Evolutionary conservation across 2,329 filamentous ascomycete species (phyloP).

Genomic region (Mollisia scopiformis): DNA sequence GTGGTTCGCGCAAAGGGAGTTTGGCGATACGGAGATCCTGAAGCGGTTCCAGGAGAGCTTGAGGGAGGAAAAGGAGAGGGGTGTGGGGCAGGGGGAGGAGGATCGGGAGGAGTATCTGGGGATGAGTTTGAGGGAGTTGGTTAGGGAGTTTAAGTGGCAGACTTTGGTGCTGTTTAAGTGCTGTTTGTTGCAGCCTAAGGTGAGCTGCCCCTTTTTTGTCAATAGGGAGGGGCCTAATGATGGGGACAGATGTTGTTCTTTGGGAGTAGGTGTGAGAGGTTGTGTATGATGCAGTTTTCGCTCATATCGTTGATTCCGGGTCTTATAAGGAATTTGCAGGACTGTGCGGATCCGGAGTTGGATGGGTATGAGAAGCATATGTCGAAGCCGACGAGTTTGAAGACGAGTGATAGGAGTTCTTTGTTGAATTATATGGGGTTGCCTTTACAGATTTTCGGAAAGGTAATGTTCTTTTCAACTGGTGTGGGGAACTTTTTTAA

Average conservation of each 20-base stretch:
- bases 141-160: slow-evolving; percentile 94
- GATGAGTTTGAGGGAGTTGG: slow-evolving; percentile 84
- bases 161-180: slow-evolving; percentile 94
- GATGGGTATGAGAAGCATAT: slow-evolving; percentile 79
- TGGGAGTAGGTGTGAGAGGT: slow-evolving; percentile 88
- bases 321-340: slow-evolving; percentile 86
- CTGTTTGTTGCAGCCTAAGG: slow-evolving; percentile 91
- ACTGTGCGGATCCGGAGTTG: slow-evolving; percentile 92
- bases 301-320: slow-evolving; percentile 94
- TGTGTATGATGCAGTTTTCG: slow-evolving; percentile 99
- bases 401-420: slow-evolving; percentile 89
- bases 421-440: slow-evolving; percentile 93
- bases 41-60: slow-evolving; percentile 90
- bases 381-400: slow-evolving; percentile 79
- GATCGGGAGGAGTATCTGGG: slow-evolving; percentile 88
- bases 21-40: slow-evolving; percentile 88
- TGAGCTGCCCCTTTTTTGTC: slow-evolving; percentile 40
- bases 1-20: slow-evolving; percentile 96
- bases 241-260: slow-evolving; percentile 58
- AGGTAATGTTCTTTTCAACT: slow-evolving; percentile 55
- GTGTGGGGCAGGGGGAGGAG: slow-evolving; percentile 64
- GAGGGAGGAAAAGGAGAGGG: slow-evolving; percentile 65
- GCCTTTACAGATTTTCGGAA: slow-evolving; percentile 93
- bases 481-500: slow-evolving; percentile 3
- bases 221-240: not conserved